A percentile compares a stretch with the other conserved stretches of the same genome.
Evolutionary conservation across 2,329 filamentous ascomycete species (phyloP).

Genomic region (Lasiodiplodia sp.): DNA sequence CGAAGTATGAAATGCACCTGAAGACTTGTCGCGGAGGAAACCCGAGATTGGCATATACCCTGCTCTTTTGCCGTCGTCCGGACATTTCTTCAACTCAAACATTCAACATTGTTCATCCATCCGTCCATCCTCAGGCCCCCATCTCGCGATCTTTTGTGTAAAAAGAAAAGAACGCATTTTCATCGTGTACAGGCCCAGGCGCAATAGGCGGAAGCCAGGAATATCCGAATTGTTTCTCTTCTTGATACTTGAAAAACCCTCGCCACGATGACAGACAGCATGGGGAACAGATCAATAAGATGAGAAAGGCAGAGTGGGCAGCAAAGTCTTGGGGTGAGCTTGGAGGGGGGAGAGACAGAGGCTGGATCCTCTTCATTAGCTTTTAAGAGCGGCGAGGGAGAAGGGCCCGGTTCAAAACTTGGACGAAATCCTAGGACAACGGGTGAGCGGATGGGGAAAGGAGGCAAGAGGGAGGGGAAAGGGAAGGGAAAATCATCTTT

Average conservation of each 20-base stretch:
- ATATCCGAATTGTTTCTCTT: neutral
- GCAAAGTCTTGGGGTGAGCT: neutral
- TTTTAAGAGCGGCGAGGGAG: neutral
- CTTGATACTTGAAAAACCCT: neutral
- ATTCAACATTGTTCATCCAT: constrained; percentile 10
- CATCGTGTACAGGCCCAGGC: constrained; percentile 21
- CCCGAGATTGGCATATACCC: constrained; percentile 16
- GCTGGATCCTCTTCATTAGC: constrained; percentile 21
- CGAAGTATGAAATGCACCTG: neutral
- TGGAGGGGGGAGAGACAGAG: neutral
- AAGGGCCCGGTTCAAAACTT: neutral
- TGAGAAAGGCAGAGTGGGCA: neutral
- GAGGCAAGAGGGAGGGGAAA: neutral
- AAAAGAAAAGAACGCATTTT: constrained; percentile 18
- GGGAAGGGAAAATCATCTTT: neutral
- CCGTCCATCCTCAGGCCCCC: neutral
- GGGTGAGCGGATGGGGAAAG: neutral
- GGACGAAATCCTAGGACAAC: neutral
- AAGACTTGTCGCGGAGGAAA: constrained; percentile 4
- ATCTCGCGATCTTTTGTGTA: constrained; percentile 3
- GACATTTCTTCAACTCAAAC: constrained; percentile 1
- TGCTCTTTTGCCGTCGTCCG: constrained; percentile 11
- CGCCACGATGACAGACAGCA: constrained; percentile 4
- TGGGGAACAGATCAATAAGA: neutral
- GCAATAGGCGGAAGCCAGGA: constrained; percentile 3